Base-by-base conservation (phyloP, 805 yeast species). In the Pichia occidentalis region DNA sequence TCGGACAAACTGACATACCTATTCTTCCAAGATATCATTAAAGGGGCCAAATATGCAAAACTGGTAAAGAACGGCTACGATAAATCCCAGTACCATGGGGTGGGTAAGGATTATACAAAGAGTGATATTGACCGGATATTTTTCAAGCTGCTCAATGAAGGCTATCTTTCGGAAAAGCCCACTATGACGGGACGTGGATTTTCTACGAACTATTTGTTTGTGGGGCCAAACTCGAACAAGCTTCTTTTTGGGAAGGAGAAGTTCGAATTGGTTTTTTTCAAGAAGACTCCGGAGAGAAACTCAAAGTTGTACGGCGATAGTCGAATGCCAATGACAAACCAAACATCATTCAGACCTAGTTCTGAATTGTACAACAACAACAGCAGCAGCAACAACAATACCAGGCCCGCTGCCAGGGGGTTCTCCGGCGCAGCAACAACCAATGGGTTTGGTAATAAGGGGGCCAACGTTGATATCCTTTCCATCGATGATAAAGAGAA, bases 111-210 rank as follows among this genome's bases (percentile, higher is more conserved):
- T 7, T 53, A 80, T 47, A 73, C 74, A n/a, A 77, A 77, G 45
- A 72, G 77, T 2, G 85, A 80, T 24, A 68, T 85, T 22, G 95
- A 88, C 57, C 67, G 97, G 44, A 73, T 92, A 6, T 82, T 88
- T 45, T 87, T 85, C 56, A 80, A 80, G 47, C 61, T 92, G 42
- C 70, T 85, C 20, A 72, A 83, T 9, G 76, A 77, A 40, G 73
- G 75, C 18, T 69, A 78, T 11, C 57, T 92, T 24, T 69, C 68
- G 41, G 97, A 88, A 54, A 81, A 78, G 50, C 73, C 86, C 2
- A 74, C 78, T 68, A 84, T 77, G 48, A 34, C 39, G 10, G 75
- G 71, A 16, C 71, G 76, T n/a, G 94, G 95, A 0, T 88, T 80
- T 63, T 83, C 95, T 0, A 65, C 82, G 2, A 81, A 83, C 37